Conservation (phyloP, 768 basidiomycete genomes). For the Bullera alba region DNA sequence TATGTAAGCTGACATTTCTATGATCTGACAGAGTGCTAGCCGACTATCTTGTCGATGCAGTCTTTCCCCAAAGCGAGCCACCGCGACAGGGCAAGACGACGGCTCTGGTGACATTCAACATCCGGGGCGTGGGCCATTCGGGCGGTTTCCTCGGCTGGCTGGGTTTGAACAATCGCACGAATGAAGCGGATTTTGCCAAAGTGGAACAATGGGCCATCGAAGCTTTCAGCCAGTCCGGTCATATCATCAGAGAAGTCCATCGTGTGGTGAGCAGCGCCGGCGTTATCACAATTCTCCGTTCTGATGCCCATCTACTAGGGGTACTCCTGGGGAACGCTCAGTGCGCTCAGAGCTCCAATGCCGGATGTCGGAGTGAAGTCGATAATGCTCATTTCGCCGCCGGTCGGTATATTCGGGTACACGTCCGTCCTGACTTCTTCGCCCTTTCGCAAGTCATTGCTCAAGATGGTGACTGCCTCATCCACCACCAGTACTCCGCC, state of each 20-base stretch:
- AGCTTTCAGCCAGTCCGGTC: slow-evolving; percentile 6
- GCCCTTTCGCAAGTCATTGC: slow-evolving; percentile 9
- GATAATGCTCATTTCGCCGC: slow-evolving; percentile 20
- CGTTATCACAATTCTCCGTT: not conserved
- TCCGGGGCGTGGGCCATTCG: slow-evolving; percentile 23
- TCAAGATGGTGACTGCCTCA: not conserved
- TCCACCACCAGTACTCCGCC: no score
- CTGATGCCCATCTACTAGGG: slow-evolving; percentile 17
- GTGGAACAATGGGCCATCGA: slow-evolving; percentile 16
- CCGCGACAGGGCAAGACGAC: slow-evolving; percentile 8
- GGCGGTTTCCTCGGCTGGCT: slow-evolving; percentile 10
- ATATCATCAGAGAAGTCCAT: slow-evolving; percentile 8
- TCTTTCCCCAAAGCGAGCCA: not conserved
- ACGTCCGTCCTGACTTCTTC: slow-evolving; percentile 12
- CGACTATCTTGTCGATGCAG: slow-evolving; percentile 17
- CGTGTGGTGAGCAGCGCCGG: slow-evolving; percentile 8
- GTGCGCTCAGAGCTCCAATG: slow-evolving; percentile 15
- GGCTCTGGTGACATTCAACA: slow-evolving; percentile 28
- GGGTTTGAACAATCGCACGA: slow-evolving; percentile 10
- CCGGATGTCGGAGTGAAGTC: not conserved
- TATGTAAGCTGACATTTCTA: not conserved
- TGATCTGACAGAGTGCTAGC: slow-evolving; percentile 20
- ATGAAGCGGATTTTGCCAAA: slow-evolving; percentile 22
- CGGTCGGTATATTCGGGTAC: slow-evolving; percentile 13
- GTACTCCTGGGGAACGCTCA: slow-evolving; percentile 31